These are phyloP conservation scores for Neopestalotiopsis sp. DNA, from an alignment of 2,329 filamentous ascomycete genomes.

Conservation along the genomic window DNA sequence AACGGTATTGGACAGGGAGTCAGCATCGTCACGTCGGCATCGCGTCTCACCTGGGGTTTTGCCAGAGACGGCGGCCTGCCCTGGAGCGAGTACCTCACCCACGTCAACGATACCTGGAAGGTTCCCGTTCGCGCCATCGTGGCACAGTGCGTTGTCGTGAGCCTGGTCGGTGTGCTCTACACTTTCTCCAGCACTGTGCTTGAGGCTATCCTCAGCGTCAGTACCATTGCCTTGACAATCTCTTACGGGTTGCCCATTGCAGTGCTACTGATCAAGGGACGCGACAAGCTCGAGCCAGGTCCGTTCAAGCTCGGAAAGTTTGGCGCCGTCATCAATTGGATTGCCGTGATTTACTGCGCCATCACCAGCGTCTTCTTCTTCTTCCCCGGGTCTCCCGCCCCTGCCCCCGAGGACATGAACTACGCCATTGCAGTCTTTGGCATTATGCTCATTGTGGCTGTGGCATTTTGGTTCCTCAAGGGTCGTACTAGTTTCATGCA, in stretches of 20 bases:
- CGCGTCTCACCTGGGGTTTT: slow-evolving; percentile 59
- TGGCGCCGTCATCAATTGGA: slow-evolving; percentile 51
- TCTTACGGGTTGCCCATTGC: slow-evolving; percentile 57
- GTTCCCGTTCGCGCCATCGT: slow-evolving; percentile 58
- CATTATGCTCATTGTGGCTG: slow-evolving; percentile 55
- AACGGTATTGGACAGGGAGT: slow-evolving; percentile 61
- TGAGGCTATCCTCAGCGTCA: slow-evolving; percentile 59
- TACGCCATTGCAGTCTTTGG: slow-evolving; percentile 63
- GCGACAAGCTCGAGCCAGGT: slow-evolving; percentile 55
- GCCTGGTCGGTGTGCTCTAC: slow-evolving; percentile 59
- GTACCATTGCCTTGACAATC: slow-evolving; percentile 61
- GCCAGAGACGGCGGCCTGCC: slow-evolving; percentile 57
- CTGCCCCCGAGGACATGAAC: slow-evolving; percentile 57
- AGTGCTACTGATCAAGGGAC: slow-evolving; percentile 53
- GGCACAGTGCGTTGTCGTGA: slow-evolving; percentile 53
- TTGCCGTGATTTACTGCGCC: slow-evolving; percentile 56
- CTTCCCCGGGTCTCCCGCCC: slow-evolving; percentile 53
- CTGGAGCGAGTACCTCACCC: slow-evolving; percentile 50
- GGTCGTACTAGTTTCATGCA: slow-evolving; percentile 46
- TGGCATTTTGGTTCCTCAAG: slow-evolving; percentile 56
- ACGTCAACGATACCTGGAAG: slow-evolving; percentile 54
- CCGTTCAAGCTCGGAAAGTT: slow-evolving; percentile 51
- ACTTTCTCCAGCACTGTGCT: slow-evolving; percentile 59
- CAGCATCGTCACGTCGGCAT: slow-evolving; percentile 56
- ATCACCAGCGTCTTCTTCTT: slow-evolving; percentile 62